Evolutionary conservation across 257 asterid species (phyloP), one percentile per base, ranked within the genome.

Genomic region (Solanum peruvianum): DNA sequence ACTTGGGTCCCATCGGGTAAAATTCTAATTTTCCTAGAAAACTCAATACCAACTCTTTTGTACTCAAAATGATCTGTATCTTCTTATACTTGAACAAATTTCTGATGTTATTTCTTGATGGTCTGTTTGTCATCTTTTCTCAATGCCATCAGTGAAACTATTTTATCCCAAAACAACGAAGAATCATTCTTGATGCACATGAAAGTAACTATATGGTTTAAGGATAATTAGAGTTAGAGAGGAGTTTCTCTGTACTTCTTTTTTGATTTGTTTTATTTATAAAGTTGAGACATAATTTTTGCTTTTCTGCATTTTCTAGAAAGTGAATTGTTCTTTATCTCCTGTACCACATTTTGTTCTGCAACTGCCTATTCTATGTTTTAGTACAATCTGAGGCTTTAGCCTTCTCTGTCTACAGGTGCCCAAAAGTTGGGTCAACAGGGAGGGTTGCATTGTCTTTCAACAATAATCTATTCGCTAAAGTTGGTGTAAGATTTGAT

Each of bases 401-500:
- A 67, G 86, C 86, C 44, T 87, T 70, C 89, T 87, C 69, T 66
- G 72, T 78, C 84, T 87, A 78, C 89, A 94, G 99, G 94, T 98
- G 97, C 15, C 98, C 98, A 76, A 86, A 91, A 88, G 90, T 91
- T 90, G 98, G 99, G 76, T 91, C 90, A 93, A 91, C 94, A 66
- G 99, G 99, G 86, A 93, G 90, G 93, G 97, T 94, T 87, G 80
- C 91, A 84, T 89, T 97, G 89, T 90, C 96, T 56, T 97, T 97
- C 87, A 96, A 92, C 89, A 92, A 93, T 77, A 97, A 97, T 87
- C 93, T 95, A 69, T 67, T 85, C 31, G 92, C 98, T 20, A 97
- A 95, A 91, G 92, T 97, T 89, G 99, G 99, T 35, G 96, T 97
- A 87, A 90, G 92, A 91, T 97, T 97, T 89, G 98, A 97, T 92